Percentiles rank a stretch among this genome's conserved stretches.
Conservation (phyloP, 2,329 filamentous ascomycete species). For the Nemania sp. region DNA sequence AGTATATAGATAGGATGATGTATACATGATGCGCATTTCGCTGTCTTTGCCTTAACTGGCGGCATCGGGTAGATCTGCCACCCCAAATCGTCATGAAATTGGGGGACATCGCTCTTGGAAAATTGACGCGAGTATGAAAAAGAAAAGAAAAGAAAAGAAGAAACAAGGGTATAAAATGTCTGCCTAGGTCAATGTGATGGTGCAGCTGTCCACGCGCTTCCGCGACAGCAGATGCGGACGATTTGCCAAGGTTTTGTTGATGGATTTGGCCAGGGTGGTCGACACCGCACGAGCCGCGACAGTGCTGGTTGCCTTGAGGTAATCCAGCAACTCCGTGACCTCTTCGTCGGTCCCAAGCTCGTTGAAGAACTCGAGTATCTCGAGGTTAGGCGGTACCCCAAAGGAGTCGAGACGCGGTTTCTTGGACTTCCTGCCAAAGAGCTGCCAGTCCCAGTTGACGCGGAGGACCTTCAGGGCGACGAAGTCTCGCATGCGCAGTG, state of each 20-base stretch:
- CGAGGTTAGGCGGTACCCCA: conserved; percentile 51
- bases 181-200: conserved; percentile 17
- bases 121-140: neutral
- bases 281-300: conserved; percentile 46
- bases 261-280: conserved; percentile 43
- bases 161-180: neutral
- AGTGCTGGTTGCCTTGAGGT: conserved; percentile 46
- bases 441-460: conserved; percentile 54
- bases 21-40: neutral
- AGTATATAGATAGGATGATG: neutral
- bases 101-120: neutral
- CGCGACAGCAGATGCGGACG: conserved; percentile 12
- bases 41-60: conserved; percentile 5
- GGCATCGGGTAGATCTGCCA: neutral
- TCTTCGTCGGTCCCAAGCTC: conserved; percentile 52
- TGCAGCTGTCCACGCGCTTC: conserved; percentile 23
- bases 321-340: conserved; percentile 50
- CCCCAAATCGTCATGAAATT: neutral
- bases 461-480: conserved; percentile 46
- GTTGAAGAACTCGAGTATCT: conserved; percentile 52
- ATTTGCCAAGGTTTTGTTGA: conserved; percentile 20
- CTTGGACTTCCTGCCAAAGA: conserved; percentile 51
- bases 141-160: neutral
- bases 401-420: conserved; percentile 52
- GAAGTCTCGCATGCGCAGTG: conserved; percentile 52